Conservation (phyloP, 306 rosid species). For the Biancaea sappan region DNA sequence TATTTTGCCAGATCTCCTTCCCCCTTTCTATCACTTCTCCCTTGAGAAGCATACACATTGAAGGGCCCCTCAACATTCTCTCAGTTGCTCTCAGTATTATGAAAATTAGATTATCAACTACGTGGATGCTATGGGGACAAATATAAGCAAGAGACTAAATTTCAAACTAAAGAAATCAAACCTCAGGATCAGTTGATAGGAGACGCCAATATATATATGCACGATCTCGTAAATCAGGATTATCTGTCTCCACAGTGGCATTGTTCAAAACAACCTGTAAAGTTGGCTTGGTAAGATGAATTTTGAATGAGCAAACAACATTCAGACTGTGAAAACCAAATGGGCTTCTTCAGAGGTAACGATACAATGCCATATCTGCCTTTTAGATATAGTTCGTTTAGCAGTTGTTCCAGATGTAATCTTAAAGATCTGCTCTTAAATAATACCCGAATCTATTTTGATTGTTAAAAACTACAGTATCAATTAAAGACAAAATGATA, state of each 20-base stretch:
- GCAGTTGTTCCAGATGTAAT: constrained; percentile 19
- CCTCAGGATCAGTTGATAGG: constrained; percentile 99
- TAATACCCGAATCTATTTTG: background rate
- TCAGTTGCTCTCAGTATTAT: background rate
- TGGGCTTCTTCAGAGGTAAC: too few relatives aligned
- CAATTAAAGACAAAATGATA: background rate
- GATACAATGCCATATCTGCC: constrained; percentile 13
- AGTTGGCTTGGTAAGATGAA: constrained; percentile 24
- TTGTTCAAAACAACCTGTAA: constrained; percentile 95
- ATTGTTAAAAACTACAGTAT: background rate
- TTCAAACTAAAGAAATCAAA: constrained; percentile 45
- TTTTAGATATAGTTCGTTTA: constrained; percentile 14
- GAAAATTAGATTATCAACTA: constrained; percentile 26
- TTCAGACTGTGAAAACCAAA: background rate
- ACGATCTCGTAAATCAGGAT: constrained; percentile 98
- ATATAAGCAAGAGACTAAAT: background rate
- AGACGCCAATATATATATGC: constrained; percentile 99
- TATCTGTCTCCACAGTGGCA: constrained; percentile 97
- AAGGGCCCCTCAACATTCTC: background rate
- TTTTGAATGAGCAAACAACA: constrained; percentile 2
- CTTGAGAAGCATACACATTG: background rate
- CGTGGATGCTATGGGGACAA: constrained; percentile 21
- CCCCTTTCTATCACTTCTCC: background rate
- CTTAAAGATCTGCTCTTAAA: constrained; percentile 6
- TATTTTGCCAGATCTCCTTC: background rate